These are phyloP conservation scores for Brassica nigra DNA, from an alignment of 345 rosid species.

Conservation along the genomic window DNA sequence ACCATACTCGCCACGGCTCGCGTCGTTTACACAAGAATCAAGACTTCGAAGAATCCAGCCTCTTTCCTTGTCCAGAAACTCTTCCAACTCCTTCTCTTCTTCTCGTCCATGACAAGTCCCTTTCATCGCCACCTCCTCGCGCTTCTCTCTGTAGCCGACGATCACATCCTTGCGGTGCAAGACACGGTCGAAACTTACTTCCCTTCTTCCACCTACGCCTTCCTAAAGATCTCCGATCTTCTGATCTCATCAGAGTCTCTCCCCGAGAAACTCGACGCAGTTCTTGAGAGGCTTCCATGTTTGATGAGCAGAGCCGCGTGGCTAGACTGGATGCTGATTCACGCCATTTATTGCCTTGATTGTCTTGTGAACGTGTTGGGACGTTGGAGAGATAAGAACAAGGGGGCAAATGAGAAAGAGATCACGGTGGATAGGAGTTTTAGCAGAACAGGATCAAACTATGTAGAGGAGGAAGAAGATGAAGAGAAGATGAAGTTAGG, in stretches of 20 bases:
- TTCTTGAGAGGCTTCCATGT: slow-evolving; percentile 33
- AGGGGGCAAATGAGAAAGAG: slow-evolving; percentile 56
- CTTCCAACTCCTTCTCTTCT: not conserved
- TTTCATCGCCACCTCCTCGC: slow-evolving; percentile 44
- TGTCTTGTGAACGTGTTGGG: slow-evolving; percentile 31
- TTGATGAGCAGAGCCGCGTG: slow-evolving; percentile 42
- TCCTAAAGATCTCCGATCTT: slow-evolving; percentile 49
- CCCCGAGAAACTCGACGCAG: slow-evolving; percentile 53
- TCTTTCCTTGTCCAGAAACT: slow-evolving; percentile 37
- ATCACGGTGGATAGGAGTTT: slow-evolving; percentile 47
- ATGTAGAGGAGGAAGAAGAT: slow-evolving; percentile 1
- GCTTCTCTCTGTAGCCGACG: slow-evolving; percentile 49
- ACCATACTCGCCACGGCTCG: slow-evolving; percentile 43
- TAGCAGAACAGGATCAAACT: slow-evolving; percentile 33
- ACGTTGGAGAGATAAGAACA: slow-evolving; percentile 40
- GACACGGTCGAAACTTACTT: slow-evolving; percentile 44
- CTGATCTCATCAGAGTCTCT: slow-evolving; percentile 46
- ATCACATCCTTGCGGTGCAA: slow-evolving; percentile 51
- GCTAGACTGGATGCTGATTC: slow-evolving; percentile 41
- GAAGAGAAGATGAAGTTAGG: slow-evolving; percentile 24
- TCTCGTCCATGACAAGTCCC: slow-evolving; percentile 22
- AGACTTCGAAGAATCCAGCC: slow-evolving; percentile 35
- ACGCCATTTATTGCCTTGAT: slow-evolving; percentile 47
- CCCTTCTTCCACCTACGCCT: slow-evolving; percentile 52
- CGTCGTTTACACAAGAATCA: slow-evolving; percentile 43